phyloP scores from a whole-genome alignment of 2,329 filamentous ascomycete genomes.

The Paecilomyces fulvus region DNA sequence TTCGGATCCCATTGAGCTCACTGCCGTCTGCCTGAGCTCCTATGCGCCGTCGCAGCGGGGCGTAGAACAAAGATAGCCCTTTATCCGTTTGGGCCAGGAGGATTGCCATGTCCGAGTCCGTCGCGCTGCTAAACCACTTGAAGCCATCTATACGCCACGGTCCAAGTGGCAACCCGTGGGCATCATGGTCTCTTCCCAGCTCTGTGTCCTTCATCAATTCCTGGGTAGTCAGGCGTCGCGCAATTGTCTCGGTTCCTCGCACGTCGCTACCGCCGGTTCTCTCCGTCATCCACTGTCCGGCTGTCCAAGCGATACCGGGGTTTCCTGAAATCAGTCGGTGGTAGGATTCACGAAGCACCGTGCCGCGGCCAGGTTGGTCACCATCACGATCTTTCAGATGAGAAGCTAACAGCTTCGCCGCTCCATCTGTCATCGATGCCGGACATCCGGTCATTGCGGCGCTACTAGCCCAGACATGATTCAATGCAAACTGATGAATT shows the following conservation, averaged over 20 bases:
- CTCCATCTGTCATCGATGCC: conserved; percentile 20
- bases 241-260: conserved; percentile 57
- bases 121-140: conserved; percentile 62
- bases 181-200: conserved; percentile 5
- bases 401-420: conserved; percentile 14
- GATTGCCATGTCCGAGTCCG: conserved; percentile 56
- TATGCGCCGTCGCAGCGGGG: conserved; percentile 47
- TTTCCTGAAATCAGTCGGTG: conserved; percentile 46
- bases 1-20: conserved; percentile 57
- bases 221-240: conserved; percentile 25
- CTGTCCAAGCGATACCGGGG: conserved; percentile 53
- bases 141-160: conserved; percentile 56
- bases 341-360: conserved; percentile 8
- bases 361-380: conserved; percentile 7
- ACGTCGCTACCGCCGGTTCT: conserved; percentile 62
- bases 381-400: conserved; percentile 13
- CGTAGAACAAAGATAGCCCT: conserved; percentile 50
- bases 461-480: conserved; percentile 15
- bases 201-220: conserved; percentile 1
- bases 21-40: conserved; percentile 6
- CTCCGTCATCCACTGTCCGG: conserved; percentile 72
- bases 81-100: conserved; percentile 51
- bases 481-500: conserved; percentile 15
- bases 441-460: conserved; percentile 19
- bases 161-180: conserved; percentile 38